These are phyloP conservation scores for Strobilomyces echinocephalus DNA, from an alignment of 768 basidiomycete genomes.

Conservation along the genomic window DNA sequence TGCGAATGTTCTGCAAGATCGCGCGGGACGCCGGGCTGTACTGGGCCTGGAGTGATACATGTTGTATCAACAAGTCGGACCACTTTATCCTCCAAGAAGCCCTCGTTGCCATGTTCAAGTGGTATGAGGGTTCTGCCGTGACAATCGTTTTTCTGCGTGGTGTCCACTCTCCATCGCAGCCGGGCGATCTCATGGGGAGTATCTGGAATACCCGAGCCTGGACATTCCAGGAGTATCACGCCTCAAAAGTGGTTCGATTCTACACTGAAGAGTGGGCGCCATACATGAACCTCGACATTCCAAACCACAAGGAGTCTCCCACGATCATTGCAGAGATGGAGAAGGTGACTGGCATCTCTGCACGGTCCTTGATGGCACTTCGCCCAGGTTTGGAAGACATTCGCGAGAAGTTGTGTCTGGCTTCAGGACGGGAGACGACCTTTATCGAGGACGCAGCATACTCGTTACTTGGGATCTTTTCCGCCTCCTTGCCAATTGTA, in stretches of 20 bases:
- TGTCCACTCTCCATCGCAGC: not conserved
- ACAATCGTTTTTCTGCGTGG: not conserved
- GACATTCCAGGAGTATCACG: too few relatives aligned
- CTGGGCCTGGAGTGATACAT: not conserved
- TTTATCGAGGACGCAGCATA: slow-evolving; percentile 11
- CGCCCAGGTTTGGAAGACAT: slow-evolving; percentile 1
- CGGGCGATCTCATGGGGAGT: not conserved
- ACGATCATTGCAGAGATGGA: slow-evolving; percentile 10
- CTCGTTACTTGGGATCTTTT: slow-evolving; percentile 11
- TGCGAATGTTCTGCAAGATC: slow-evolving; percentile 1
- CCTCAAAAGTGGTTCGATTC: too few relatives aligned
- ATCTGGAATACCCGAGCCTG: not conserved
- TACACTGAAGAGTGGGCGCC: slow-evolving; percentile 5
- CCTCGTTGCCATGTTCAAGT: slow-evolving; percentile 3
- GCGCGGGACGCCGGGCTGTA: not conserved
- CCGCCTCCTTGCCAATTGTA: slow-evolving; percentile 1
- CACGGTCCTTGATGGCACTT: not conserved
- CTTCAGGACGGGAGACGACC: slow-evolving; percentile 7
- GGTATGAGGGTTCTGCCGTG: not conserved
- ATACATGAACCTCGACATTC: slow-evolving; percentile 2
- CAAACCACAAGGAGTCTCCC: slow-evolving; percentile 5
- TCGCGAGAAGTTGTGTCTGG: slow-evolving; percentile 4
- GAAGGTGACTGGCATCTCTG: not conserved
- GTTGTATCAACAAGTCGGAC: not conserved
- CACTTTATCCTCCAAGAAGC: not conserved